A percentile compares a stretch with the other conserved stretches of the same genome.
Evolutionary conservation across 139 green algal species (phyloP).

Genomic region (Closterium sp.): DNA sequence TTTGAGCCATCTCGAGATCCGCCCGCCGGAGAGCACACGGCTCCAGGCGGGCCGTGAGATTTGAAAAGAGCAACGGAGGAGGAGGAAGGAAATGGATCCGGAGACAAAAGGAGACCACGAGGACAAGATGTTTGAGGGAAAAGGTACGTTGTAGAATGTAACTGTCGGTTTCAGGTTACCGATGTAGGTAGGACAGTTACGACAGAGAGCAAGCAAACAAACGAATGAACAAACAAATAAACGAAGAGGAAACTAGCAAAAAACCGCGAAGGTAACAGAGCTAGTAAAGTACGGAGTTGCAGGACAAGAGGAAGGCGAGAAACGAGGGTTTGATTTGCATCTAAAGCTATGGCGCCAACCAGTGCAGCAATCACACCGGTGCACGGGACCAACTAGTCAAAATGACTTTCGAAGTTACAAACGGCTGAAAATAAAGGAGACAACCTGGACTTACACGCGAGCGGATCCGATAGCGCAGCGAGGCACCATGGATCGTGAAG

Average conservation of each 20-base stretch:
- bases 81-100: too few relatives aligned
- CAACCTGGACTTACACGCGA: background rate
- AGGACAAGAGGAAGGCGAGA: background rate
- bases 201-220: background rate
- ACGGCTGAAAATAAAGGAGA: background rate
- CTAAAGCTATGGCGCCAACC: background rate
- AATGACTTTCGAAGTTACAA: background rate
- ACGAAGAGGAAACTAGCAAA: too few relatives aligned
- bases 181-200: background rate
- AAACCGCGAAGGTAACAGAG: background rate
- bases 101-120: too few relatives aligned
- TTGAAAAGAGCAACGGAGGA: too few relatives aligned
- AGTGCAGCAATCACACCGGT: background rate
- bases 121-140: background rate
- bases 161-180: background rate
- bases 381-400: background rate
- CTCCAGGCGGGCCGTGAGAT: too few relatives aligned
- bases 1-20: too few relatives aligned
- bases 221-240: too few relatives aligned
- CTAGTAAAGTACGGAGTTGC: background rate
- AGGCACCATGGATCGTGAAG: background rate
- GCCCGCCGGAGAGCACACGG: too few relatives aligned
- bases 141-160: background rate
- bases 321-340: background rate
- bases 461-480: background rate